Percentiles rank a stretch among this genome's conserved stretches.
These are phyloP conservation scores for Tetracladium marchalianum DNA, from an alignment of 495 filamentous ascomycete species.

Conservation along the genomic window DNA sequence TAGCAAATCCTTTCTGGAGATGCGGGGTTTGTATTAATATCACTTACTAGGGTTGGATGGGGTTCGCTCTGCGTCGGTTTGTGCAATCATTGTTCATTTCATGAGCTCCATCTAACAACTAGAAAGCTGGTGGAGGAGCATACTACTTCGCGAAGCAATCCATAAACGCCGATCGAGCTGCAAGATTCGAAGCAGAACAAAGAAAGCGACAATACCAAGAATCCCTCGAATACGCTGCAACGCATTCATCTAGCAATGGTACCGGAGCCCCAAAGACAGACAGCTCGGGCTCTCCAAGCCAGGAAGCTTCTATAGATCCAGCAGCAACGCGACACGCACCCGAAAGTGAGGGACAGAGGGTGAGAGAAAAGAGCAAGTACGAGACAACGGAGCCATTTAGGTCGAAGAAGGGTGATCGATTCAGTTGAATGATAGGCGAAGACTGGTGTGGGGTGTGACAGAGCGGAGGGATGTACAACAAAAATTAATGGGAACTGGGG, in stretches of 20 bases:
- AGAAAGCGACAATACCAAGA: conserved; percentile 52
- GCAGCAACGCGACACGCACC: conserved; percentile 79
- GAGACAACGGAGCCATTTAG: conserved; percentile 65
- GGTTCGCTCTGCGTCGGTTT: conserved; percentile 71
- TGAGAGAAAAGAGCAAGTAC: conserved; percentile 83
- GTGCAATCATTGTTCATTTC: conserved; percentile 15
- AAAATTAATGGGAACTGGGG: no score
- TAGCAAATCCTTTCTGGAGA: background rate
- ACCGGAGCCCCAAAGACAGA: conserved; percentile 38
- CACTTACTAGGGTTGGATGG: conserved; percentile 63
- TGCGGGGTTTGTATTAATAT: background rate
- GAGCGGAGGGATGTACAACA: no score
- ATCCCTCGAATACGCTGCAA: conserved; percentile 45
- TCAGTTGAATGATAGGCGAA: conserved; percentile 38
- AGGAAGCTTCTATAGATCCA: conserved; percentile 71
- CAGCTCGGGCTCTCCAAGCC: conserved; percentile 62
- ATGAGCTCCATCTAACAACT: conserved; percentile 14
- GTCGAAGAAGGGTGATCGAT: conserved; percentile 73
- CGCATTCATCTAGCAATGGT: conserved; percentile 20
- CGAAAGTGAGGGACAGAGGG: conserved; percentile 55
- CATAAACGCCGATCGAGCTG: conserved; percentile 78
- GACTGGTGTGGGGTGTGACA: no score
- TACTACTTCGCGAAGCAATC: conserved; percentile 94
- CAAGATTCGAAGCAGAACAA: conserved; percentile 57
- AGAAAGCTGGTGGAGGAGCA: conserved; percentile 71